phyloP scores from a whole-genome alignment of 23 red algal species.

The Rhodosorus marinus region DNA sequence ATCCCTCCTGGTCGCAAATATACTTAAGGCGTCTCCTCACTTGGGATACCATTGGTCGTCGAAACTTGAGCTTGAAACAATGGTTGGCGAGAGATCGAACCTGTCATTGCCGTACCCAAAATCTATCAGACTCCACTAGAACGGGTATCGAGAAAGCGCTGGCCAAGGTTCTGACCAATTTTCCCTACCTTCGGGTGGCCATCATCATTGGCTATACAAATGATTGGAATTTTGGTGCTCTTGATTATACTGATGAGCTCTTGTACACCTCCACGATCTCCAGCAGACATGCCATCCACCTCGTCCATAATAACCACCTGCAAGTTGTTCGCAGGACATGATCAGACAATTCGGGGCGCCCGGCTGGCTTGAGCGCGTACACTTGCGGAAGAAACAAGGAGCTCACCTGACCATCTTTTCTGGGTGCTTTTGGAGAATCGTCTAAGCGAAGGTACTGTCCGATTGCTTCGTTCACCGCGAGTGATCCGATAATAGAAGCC shows the following conservation, averaged over 20 bases:
- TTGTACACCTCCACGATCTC: conserved; percentile 80
- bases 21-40: conserved; percentile 37
- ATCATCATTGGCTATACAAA: conserved; percentile 97
- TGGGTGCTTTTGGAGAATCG: neutral
- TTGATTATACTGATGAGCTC: conserved; percentile 85
- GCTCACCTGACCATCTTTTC: no score
- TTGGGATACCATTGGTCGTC: conserved; percentile 48
- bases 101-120: no score
- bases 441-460: conserved; percentile 10
- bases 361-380: neutral
- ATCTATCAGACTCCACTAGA: no score
- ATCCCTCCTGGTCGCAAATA: conserved; percentile 62
- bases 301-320: conserved; percentile 98
- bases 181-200: conserved; percentile 56
- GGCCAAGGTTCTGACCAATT: neutral
- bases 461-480: conserved; percentile 39
- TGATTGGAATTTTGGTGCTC: conserved; percentile 77
- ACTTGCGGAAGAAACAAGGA: neutral
- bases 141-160: neutral
- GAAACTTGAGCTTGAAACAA: conserved; percentile 76
- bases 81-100: conserved; percentile 69
- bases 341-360: neutral
- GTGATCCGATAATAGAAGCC: conserved; percentile 9
- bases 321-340: neutral
- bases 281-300: conserved; percentile 90